Conservation (phyloP, 225 moss, liverwort and hornwort genomes). For the Physcomitrellopsis africana region DNA sequence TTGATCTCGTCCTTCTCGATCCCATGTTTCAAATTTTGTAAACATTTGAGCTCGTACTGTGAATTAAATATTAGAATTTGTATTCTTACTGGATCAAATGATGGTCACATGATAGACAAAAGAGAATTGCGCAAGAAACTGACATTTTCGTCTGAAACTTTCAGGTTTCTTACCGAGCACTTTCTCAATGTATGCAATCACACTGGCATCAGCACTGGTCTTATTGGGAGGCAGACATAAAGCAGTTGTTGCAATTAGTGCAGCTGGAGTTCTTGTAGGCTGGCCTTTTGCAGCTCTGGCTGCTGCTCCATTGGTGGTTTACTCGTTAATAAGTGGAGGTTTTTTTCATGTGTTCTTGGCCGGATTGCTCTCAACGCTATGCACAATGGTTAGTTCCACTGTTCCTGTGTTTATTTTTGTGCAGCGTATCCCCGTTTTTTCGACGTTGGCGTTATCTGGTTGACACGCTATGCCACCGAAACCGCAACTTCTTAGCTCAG, state of each 20-base stretch:
- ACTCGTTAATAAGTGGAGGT: constrained; percentile 65
- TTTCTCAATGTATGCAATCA: constrained; percentile 94
- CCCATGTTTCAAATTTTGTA: not conserved
- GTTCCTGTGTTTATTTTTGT: not conserved
- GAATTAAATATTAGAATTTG: constrained; percentile 3
- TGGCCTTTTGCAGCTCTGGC: constrained; percentile 97
- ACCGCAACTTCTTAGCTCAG: constrained; percentile 1
- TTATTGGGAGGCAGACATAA: constrained; percentile 56
- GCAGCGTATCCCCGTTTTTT: constrained; percentile 24
- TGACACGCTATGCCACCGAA: constrained; percentile 14
- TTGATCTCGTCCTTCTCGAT: constrained; percentile 3
- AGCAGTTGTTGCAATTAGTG: constrained; percentile 76
- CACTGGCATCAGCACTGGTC: constrained; percentile 78
- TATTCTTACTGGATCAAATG: constrained; percentile 10
- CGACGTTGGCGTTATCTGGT: no score
- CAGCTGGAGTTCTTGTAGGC: constrained; percentile 87
- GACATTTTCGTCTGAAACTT: constrained; percentile 33
- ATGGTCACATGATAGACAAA: constrained; percentile 5
- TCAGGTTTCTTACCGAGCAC: constrained; percentile 97
- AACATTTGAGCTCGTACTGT: not conserved
- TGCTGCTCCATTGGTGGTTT: constrained; percentile 73
- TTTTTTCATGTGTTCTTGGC: constrained; percentile 70
- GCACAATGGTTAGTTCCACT: constrained; percentile 69
- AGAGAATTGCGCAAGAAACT: constrained; percentile 4
- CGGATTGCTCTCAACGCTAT: constrained; percentile 67